Evolutionary conservation across 2,329 filamentous ascomycete genomes (phyloP).

Genomic region (Catunica adiposa): DNA sequence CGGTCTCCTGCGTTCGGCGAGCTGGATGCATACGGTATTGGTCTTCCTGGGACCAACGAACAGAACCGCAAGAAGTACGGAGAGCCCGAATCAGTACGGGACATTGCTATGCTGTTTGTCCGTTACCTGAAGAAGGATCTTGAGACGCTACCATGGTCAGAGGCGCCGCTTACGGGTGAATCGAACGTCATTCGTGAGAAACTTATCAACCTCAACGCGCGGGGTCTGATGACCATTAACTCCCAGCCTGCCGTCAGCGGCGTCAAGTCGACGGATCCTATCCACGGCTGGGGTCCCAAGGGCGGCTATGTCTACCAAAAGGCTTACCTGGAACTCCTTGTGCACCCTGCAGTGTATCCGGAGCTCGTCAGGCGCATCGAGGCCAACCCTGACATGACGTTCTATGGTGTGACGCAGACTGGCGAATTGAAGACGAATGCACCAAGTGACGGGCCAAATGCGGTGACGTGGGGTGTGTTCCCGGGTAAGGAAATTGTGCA

Average conservation of each 20-base stretch:
- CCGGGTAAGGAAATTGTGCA: constrained; percentile 99
- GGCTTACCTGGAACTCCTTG: constrained; percentile 82
- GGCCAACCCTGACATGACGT: constrained; percentile 66
- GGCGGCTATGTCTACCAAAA: constrained; percentile 99
- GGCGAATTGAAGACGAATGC: constrained; percentile 76
- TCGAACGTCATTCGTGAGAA: constrained; percentile 61
- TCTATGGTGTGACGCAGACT: constrained; percentile 77
- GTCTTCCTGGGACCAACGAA: constrained; percentile 85
- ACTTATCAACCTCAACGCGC: constrained; percentile 65
- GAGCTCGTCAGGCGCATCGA: constrained; percentile 67
- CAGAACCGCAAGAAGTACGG: constrained; percentile 94
- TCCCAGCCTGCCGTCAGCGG: constrained; percentile 92
- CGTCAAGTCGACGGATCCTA: constrained; percentile 67
- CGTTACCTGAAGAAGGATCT: constrained; percentile 69
- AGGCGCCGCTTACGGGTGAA: constrained; percentile 69
- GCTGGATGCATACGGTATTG: constrained; percentile 84
- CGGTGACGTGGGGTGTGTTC: constrained; percentile 99
- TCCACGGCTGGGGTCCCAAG: constrained; percentile 85
- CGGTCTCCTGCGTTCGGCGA: constrained; percentile 92
- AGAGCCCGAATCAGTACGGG: constrained; percentile 59
- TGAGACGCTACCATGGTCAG: constrained; percentile 82
- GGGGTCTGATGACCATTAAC: constrained; percentile 88
- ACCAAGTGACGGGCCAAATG: constrained; percentile 74
- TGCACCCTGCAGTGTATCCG: constrained; percentile 62
- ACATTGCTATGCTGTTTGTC: constrained; percentile 71